Conservation (phyloP, 2,329 filamentous ascomycete genomes). For the Macrophomina tecta region DNA sequence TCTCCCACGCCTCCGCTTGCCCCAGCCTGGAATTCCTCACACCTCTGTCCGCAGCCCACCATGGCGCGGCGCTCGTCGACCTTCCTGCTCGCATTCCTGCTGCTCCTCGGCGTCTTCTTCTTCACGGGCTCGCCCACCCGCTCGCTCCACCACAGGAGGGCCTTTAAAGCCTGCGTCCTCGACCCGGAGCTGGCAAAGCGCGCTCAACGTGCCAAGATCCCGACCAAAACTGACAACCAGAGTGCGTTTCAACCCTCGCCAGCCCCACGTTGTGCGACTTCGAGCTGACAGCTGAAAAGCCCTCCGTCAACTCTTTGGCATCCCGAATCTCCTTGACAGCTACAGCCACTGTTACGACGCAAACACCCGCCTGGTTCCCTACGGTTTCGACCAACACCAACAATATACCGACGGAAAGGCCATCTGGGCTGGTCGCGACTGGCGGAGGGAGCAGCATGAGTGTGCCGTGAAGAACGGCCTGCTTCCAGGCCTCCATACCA, state of each 20-base stretch:
- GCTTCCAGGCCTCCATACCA: background rate
- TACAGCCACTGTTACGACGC: constrained; percentile 24
- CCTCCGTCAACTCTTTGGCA: constrained; percentile 25
- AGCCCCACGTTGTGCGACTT: background rate
- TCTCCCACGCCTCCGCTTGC: background rate
- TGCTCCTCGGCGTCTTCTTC: constrained; percentile 15
- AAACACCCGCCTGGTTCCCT: constrained; percentile 14
- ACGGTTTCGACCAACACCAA: constrained; percentile 14
- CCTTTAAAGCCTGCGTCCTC: constrained; percentile 18
- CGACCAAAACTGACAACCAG: constrained; percentile 9
- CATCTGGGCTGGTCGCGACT: constrained; percentile 50
- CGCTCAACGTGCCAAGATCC: constrained; percentile 22
- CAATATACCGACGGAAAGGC: background rate
- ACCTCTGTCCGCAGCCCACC: constrained; percentile 6
- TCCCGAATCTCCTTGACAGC: constrained; percentile 22
- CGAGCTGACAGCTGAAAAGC: constrained; percentile 7
- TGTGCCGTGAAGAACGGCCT: constrained; percentile 69
- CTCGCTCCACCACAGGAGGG: constrained; percentile 1
- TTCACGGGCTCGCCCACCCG: constrained; percentile 6
- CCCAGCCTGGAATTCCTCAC: background rate
- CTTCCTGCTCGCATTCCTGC: constrained; percentile 7
- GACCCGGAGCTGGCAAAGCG: constrained; percentile 23
- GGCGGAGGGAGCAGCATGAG: constrained; percentile 72
- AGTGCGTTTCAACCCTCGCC: constrained; percentile 16
- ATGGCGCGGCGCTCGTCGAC: constrained; percentile 26